Evolutionary conservation across 768 basidiomycete genomes (phyloP).

Genomic region (Symmetrospora coprosmae): DNA sequence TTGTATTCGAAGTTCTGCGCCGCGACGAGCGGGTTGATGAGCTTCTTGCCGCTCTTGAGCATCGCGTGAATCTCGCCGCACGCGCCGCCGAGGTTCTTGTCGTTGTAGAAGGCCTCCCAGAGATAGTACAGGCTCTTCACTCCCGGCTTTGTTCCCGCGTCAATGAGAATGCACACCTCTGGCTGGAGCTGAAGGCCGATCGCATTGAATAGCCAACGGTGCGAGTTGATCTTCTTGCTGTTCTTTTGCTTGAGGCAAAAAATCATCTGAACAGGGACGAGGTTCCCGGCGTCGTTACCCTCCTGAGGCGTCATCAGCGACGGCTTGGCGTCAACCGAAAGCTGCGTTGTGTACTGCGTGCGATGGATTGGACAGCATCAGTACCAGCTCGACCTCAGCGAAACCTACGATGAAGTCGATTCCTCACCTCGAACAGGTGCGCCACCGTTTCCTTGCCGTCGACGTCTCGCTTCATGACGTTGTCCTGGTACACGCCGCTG

Average conservation of each 20-base stretch:
- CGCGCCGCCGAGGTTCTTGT: conserved; percentile 32
- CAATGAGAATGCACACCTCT: conserved; percentile 79
- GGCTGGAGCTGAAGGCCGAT: conserved; percentile 51
- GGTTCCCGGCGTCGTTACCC: conserved; percentile 72
- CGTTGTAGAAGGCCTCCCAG: conserved; percentile 49
- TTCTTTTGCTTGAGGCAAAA: conserved; percentile 47
- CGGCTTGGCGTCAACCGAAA: conserved; percentile 81
- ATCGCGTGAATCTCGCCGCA: conserved; percentile 43
- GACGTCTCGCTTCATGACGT: conserved; percentile 33
- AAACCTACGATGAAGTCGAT: too few species aligned
- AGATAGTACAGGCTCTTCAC: conserved; percentile 91
- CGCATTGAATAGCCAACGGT: conserved; percentile 95
- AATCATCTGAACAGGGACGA: conserved; percentile 49
- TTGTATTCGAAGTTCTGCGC: conserved; percentile 57
- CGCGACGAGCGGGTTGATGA: conserved; percentile 78
- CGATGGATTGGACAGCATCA: background rate
- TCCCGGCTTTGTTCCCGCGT: conserved; percentile 91
- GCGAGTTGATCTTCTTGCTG: conserved; percentile 91
- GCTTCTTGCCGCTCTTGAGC: conserved; percentile 80
- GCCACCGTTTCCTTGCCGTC: conserved; percentile 54
- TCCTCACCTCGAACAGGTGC: conserved; percentile 76
- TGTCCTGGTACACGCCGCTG: conserved; percentile 34
- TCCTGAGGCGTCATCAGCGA: conserved; percentile 72
- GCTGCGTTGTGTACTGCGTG: conserved; percentile 79
- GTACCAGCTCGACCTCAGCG: too few species aligned